Evolutionary conservation across 176 grass and related monocot genomes (phyloP), one percentile per base, ranked within the genome.

Genomic region (Avena atlantica): DNA sequence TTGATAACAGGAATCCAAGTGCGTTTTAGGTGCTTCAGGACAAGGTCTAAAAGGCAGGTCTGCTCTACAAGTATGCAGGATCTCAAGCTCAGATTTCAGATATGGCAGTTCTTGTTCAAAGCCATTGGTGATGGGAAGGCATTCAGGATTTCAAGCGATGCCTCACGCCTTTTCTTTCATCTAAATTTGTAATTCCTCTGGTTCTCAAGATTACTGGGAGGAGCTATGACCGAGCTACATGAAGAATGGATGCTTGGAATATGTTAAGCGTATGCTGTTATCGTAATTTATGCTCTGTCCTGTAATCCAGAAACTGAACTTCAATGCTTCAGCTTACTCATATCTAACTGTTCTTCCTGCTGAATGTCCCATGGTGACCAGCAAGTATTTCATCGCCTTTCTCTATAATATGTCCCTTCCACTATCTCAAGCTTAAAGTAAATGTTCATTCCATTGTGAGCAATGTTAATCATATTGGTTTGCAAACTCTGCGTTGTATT

Each of bases 1-100:
- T 49, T 86, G 52, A 52, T 88, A 66, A 83, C 93, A 94, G 93
- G 85, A 90, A 88, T 50, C 82, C 21, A 86, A 66, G 85, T 88
- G 90, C 74, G 76, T 63, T 42, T 27, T 92, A 64, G 73, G 85
- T 61, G 61, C 75, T 74, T 79, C 78, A 78, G 74, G 85, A 71
- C 65, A 81, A 83, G 53, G 17, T 76, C 36, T 78, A 64, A 84
- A 92, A 68, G 36, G 64, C 62, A 81, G 80, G 70, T 84, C 91
- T 71, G 74, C 63, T 63, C 8, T 90, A 79, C 87, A 94, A 90
- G 72, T 76, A 52, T 84, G 82, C 59, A 73, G 79, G 53, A 74
- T 75, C 63, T 81, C 90, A 76, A 84, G 57, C 80, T 82, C 65
- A 58, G 25, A 78, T 62, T 55, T 80, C 73, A 78, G 55, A 78